Percentiles rank a stretch among this genome's conserved stretches.
These are phyloP conservation scores for Trichoderma parareesei DNA, from an alignment of 495 filamentous ascomycete genomes.

Conservation along the genomic window DNA sequence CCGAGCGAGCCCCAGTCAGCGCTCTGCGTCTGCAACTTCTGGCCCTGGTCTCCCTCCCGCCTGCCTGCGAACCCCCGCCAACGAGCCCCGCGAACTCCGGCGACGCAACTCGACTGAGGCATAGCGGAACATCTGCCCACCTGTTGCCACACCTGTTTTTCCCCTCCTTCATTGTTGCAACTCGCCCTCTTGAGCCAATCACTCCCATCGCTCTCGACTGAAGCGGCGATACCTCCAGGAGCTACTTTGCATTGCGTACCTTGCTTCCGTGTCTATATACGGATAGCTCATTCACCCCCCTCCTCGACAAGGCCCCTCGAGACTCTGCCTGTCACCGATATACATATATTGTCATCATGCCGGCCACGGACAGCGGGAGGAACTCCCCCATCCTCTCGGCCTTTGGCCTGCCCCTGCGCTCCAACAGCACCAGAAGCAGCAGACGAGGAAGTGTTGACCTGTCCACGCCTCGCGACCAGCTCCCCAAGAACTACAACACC, in stretches of 20 bases:
- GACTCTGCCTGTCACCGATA: not conserved
- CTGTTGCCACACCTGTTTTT: not conserved
- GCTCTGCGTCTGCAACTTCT: not conserved
- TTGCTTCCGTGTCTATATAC: no score
- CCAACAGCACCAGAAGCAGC: constrained; percentile 3
- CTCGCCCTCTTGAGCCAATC: no score
- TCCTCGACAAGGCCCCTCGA: no score
- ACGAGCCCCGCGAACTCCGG: constrained; percentile 2
- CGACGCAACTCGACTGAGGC: not conserved
- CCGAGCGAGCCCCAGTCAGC: not conserved
- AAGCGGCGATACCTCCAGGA: no score
- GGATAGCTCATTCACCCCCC: no score
- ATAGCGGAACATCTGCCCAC: not conserved
- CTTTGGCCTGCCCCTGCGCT: not conserved
- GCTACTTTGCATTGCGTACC: no score
- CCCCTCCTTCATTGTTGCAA: not conserved
- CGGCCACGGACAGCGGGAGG: not conserved
- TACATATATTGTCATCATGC: constrained; percentile 5
- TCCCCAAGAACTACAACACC: not conserved
- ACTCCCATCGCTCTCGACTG: no score
- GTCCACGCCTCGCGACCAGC: not conserved
- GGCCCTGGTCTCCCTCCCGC: not conserved
- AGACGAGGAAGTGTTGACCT: not conserved
- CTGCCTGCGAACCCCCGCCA: not conserved
- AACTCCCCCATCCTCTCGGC: constrained; percentile 1